Evolutionary conservation across 805 yeast species (phyloP), one percentile per base, ranked within the genome.

Genomic region (Clavispora santaluciae): DNA sequence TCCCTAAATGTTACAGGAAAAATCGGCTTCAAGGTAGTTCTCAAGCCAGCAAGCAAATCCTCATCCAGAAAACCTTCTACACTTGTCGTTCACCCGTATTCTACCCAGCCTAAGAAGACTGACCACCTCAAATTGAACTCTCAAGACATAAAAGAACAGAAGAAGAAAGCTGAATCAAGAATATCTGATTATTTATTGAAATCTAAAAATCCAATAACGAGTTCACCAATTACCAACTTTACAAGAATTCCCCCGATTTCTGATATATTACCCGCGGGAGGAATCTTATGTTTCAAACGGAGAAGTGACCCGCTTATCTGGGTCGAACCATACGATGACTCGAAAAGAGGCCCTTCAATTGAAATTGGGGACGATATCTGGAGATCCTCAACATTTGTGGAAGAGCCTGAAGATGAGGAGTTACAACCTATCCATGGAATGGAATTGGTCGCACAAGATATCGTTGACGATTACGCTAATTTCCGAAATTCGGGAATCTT

Each of bases 231-330:
- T 30, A 75, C 89, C 0, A 74, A 75, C 43, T 66, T 63, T 21
- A 54, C 71, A 39, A 76, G 74, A 45, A 48, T 85, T 1, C 88
- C 90, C 1, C 53, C 59, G 0, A 58, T 76, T 2, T 69, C 76
- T 1, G 56, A 56, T 0, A 46, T 62, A 1, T 56, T 83, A 15
- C 82, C 86, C 0, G 47, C 64, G 31, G 93, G 95, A 11, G 90
- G 84, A 0, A 39, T 76, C 6, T 38, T 85, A 20, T 76, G 70
- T 40, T 66, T 81, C 48, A 76, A 73, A 41, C 61, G 59, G 38
- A 64, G 63, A 35, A 74, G 68, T 31, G 79, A 76, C 6, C 8
- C 39, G 8, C 53, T 51, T 35, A 59, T 70, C 5, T 79, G 83
- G 76, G 41, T 72, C 5, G 48, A 58, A 9, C 65, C 73, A 1